These are phyloP conservation scores for Aspergillus japonicus DNA, from an alignment of 2,329 filamentous ascomycete genomes.

Conservation along the genomic window DNA sequence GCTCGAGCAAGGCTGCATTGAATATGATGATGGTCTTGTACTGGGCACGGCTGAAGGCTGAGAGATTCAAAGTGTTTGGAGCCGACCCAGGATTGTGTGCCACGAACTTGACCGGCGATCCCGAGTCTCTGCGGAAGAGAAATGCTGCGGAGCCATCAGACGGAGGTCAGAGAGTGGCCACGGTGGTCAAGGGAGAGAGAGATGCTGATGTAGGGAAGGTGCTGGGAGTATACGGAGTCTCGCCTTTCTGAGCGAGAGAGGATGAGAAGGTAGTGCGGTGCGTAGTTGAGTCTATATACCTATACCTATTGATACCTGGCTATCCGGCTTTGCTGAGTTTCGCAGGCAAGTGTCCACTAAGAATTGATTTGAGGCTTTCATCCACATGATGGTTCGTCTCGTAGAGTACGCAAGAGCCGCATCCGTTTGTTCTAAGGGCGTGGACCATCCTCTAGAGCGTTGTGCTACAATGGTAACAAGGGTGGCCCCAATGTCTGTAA, in stretches of 20 bases:
- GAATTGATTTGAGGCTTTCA: too few relatives aligned
- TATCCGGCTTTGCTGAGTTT: too few relatives aligned
- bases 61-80: conserved; percentile 50
- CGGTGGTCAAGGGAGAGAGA: conserved; percentile 30
- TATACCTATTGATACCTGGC: not conserved
- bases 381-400: too few relatives aligned
- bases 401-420: too few relatives aligned
- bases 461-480: too few relatives aligned
- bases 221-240: conserved; percentile 13
- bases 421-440: too few relatives aligned
- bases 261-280: not conserved
- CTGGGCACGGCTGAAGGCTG: conserved; percentile 38
- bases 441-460: too few relatives aligned
- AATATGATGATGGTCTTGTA: conserved; percentile 49
- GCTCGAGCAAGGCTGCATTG: conserved; percentile 45
- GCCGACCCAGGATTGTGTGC: conserved; percentile 50
- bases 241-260: conserved; percentile 4
- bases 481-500: too few relatives aligned
- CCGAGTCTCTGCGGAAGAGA: conserved; percentile 13
- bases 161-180: conserved; percentile 10
- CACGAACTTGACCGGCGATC: conserved; percentile 29
- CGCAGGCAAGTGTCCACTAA: too few relatives aligned
- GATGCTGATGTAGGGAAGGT: conserved; percentile 42
- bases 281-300: not conserved
- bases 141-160: conserved; percentile 18